phyloP scores from a whole-genome alignment of 2,329 filamentous ascomycete species.

The Penicillium sp. region DNA sequence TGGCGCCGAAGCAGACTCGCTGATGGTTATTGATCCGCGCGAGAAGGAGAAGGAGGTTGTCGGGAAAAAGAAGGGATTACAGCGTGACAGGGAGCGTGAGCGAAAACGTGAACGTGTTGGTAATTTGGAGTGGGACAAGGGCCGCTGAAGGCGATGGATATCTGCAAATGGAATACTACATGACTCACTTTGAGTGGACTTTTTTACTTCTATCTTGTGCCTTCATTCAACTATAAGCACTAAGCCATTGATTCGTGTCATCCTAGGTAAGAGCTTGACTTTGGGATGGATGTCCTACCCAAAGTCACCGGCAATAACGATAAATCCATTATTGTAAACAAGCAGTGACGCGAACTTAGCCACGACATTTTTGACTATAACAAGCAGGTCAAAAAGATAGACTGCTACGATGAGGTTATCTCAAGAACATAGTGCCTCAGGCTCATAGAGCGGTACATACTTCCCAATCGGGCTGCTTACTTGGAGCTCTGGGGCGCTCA shows the following conservation, averaged over 20 bases:
- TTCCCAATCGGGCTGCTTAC: neutral
- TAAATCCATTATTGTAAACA: too few relatives aligned
- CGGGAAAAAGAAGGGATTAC: slow-evolving; percentile 58
- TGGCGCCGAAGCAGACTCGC: slow-evolving; percentile 68
- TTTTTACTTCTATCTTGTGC: too few relatives aligned
- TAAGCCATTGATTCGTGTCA: too few relatives aligned
- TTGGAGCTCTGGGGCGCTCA: neutral
- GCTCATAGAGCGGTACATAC: neutral
- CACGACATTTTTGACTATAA: too few relatives aligned
- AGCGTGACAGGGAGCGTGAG: slow-evolving; percentile 41
- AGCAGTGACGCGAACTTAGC: too few relatives aligned
- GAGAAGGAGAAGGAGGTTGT: slow-evolving; percentile 74
- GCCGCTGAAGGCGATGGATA: slow-evolving; percentile 9
- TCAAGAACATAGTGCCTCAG: neutral
- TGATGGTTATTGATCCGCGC: slow-evolving; percentile 89
- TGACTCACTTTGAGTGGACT: neutral
- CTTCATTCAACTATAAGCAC: too few relatives aligned
- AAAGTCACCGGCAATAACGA: too few relatives aligned
- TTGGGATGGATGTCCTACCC: too few relatives aligned
- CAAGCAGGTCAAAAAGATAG: too few relatives aligned
- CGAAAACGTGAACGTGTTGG: slow-evolving; percentile 35
- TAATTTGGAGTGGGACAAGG: slow-evolving; percentile 40
- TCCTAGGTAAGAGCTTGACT: too few relatives aligned
- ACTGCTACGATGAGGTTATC: too few relatives aligned
- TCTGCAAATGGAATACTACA: neutral